A percentile compares a stretch with the other conserved stretches of the same genome.
phyloP scores from a whole-genome alignment of 2,329 filamentous ascomycete species.

The Alternaria incomplexa region DNA sequence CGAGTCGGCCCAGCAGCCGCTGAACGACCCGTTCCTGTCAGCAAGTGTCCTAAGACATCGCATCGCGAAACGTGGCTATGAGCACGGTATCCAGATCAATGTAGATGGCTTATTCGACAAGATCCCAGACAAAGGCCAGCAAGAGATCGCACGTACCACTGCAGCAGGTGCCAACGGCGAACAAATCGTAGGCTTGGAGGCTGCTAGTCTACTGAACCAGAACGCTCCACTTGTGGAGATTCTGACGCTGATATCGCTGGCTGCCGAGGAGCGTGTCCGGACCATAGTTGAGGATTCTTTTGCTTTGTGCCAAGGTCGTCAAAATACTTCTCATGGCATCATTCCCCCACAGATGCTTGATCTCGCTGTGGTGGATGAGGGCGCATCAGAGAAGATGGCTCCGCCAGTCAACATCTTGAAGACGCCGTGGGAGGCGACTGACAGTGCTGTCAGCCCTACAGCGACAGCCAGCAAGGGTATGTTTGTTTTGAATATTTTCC shows the following conservation, averaged over 20 bases:
- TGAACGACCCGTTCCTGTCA: slow-evolving; percentile 75
- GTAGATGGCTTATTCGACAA: slow-evolving; percentile 60
- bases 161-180: slow-evolving; percentile 65
- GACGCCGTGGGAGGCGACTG: slow-evolving; percentile 52
- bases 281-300: slow-evolving; percentile 79
- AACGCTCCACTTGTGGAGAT: slow-evolving; percentile 82
- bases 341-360: slow-evolving; percentile 78
- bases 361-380: slow-evolving; percentile 65
- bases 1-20: slow-evolving; percentile 68
- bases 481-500: slow-evolving; percentile 1
- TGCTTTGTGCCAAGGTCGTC: slow-evolving; percentile 71
- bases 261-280: slow-evolving; percentile 78
- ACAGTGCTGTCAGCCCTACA: slow-evolving; percentile 61
- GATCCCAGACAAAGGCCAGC: slow-evolving; percentile 39
- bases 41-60: slow-evolving; percentile 64
- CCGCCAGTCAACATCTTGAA: slow-evolving; percentile 47
- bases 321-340: slow-evolving; percentile 78
- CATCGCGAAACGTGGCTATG: slow-evolving; percentile 63
- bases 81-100: slow-evolving; percentile 65
- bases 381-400: slow-evolving; percentile 47
- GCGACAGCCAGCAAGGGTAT: slow-evolving; percentile 51
- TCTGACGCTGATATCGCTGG: slow-evolving; percentile 80
- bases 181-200: slow-evolving; percentile 62
- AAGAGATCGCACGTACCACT: slow-evolving; percentile 46
- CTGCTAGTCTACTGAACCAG: slow-evolving; percentile 69